Base-by-base conservation (phyloP, 805 yeast species). In the Tetrapisispora iriomotensis region DNA sequence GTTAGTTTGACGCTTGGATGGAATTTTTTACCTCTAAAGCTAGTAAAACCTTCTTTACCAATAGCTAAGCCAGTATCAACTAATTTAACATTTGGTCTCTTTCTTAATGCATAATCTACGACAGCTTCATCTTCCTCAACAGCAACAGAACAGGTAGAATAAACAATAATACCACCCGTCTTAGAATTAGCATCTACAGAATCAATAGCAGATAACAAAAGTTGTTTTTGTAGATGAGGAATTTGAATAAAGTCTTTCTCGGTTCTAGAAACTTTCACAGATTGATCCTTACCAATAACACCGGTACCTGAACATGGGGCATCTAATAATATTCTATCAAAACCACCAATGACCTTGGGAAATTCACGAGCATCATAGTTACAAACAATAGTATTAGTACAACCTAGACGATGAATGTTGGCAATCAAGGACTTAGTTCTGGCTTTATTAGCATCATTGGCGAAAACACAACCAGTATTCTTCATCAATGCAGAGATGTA, bases 261-360 rank as follows among this genome's bases (percentile, higher is more conserved):
- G 17, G 95, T 87, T 70, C 97, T 81, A 46, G 82, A 80, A 12
- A 83, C 80, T 65, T 92, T 92, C 45, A 92, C 97, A 39, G 85
- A 79, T 58, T 86, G 94, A 67, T 92, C 98, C 67, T 92, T 92
- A 44, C 95, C 92, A 58, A 92, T 92, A 51, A 92, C 98, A 66
- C 99, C 99, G 3, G 98, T 90, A 68, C 99, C 99, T 6, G 98
- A 87, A 67, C 99, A 92, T 49, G 99, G 99, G 25, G 99, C 98
- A 71, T 92, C 99, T 51, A 92, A 70, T 47, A 92, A 67, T 29
- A 92, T 79, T 64, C 98, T 77, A 62, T 92, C 97, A 53, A 92
- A 92, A 0, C 99, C 99, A 50, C 98, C 98, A 60, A 92, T 86
- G 27, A 92, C 96, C 61, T 86, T 86, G 36, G 98, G 97, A 61